Conservation (phyloP, 805 yeast species). For the Yarrowia divulgata region DNA sequence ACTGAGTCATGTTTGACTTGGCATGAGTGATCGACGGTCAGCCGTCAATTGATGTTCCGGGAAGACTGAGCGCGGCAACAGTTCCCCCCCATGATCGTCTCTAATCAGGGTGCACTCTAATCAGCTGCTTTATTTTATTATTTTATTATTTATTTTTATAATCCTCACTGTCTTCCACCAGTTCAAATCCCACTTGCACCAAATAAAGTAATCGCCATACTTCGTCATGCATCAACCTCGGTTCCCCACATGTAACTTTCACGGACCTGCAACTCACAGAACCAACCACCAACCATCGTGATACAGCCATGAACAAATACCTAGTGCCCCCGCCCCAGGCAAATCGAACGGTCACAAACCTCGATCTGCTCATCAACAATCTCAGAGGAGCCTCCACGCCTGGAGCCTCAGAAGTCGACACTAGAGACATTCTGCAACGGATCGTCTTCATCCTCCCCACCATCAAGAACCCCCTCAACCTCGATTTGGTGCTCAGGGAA, state of each 20-base stretch:
- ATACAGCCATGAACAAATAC: slow-evolving; percentile 22
- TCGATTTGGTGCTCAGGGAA: slow-evolving; percentile 43
- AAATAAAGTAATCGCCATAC: neutral
- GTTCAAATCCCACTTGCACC: neutral
- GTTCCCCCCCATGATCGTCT: too few relatives aligned
- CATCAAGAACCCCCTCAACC: slow-evolving; percentile 45
- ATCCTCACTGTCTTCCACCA: too few relatives aligned
- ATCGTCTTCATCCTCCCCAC: slow-evolving; percentile 41
- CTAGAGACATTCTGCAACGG: slow-evolving; percentile 22
- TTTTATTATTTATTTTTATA: too few relatives aligned
- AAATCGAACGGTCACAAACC: slow-evolving; percentile 30
- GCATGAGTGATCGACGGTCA: too few relatives aligned
- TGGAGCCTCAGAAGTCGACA: slow-evolving; percentile 24
- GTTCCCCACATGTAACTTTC: slow-evolving; percentile 32
- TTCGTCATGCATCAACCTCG: slow-evolving; percentile 11
- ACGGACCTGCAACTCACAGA: slow-evolving; percentile 7
- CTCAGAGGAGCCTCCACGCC: slow-evolving; percentile 29
- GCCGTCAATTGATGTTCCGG: too few relatives aligned
- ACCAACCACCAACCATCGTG: neutral
- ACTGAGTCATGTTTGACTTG: too few relatives aligned
- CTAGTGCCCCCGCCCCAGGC: slow-evolving; percentile 24
- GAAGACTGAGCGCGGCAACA: too few relatives aligned
- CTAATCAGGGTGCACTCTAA: too few relatives aligned
- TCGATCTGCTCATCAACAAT: slow-evolving; percentile 40
- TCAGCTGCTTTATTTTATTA: too few relatives aligned